Conservation (phyloP, 768 basidiomycete species). For the Boletus reticulatus region DNA sequence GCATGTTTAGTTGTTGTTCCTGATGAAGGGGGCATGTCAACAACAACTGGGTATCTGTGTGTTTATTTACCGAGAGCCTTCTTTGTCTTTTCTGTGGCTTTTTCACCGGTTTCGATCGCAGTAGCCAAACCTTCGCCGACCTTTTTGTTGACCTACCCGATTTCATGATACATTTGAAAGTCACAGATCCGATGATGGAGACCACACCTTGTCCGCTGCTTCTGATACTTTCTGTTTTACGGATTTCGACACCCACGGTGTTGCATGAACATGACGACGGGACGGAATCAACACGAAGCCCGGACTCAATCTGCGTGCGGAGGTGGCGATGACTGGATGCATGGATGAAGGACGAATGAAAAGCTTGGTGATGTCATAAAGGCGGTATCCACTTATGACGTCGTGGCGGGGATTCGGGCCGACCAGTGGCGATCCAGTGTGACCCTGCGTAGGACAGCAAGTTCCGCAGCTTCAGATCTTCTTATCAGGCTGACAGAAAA, state of each 20-base stretch:
- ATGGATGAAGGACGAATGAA: neutral
- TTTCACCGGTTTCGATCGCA: constrained; percentile 42
- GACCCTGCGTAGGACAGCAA: too few relatives aligned
- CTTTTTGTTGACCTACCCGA: constrained; percentile 38
- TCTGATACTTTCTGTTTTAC: constrained; percentile 40
- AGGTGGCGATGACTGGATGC: neutral
- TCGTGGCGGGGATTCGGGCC: too few relatives aligned
- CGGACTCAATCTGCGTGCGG: neutral
- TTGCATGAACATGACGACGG: constrained; percentile 29
- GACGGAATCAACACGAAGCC: neutral
- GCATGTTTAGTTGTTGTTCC: neutral
- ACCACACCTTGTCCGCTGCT: constrained; percentile 36
- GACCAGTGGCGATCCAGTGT: too few relatives aligned
- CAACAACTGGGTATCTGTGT: neutral
- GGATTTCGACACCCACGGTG: constrained; percentile 32
- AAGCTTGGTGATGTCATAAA: constrained; percentile 10
- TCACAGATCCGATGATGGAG: neutral
- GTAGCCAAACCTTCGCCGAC: constrained; percentile 39
- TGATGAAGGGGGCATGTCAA: neutral
- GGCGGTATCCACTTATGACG: too few relatives aligned
- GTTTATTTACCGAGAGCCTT: constrained; percentile 30
- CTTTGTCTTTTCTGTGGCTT: constrained; percentile 38
- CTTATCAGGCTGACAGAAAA: too few relatives aligned
- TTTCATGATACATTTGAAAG: neutral
- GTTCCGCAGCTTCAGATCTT: too few relatives aligned